These are phyloP conservation scores for Terana coerulea DNA, from an alignment of 768 basidiomycete species.

Conservation along the genomic window DNA sequence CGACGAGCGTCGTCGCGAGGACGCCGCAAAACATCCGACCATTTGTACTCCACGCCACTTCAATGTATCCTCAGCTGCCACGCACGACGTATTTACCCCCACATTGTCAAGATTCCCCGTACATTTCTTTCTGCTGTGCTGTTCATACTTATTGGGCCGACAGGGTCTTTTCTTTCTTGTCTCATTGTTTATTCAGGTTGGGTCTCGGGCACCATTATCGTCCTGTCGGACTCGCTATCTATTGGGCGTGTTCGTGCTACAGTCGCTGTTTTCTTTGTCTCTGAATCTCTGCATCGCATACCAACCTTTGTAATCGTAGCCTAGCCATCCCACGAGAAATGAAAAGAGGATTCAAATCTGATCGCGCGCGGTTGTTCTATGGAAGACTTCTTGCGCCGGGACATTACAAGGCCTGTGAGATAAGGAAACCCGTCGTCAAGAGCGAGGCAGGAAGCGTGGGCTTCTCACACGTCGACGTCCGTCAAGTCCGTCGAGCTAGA, in stretches of 20 bases:
- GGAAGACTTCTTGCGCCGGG: neutral
- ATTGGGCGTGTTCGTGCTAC: slow-evolving; percentile 9
- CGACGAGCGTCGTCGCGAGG: slow-evolving; percentile 10
- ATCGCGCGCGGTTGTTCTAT: neutral
- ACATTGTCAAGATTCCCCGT: neutral
- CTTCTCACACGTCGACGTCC: neutral
- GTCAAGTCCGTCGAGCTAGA: neutral
- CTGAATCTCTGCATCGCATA: slow-evolving; percentile 8
- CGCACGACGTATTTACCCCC: slow-evolving; percentile 15
- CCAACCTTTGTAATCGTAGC: slow-evolving; percentile 12
- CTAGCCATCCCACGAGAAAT: slow-evolving; percentile 2
- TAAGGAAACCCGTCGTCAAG: neutral
- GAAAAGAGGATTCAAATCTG: neutral
- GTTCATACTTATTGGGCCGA: slow-evolving; percentile 9
- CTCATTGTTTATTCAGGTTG: slow-evolving; percentile 13
- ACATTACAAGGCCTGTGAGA: neutral
- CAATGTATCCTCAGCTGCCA: slow-evolving; percentile 13
- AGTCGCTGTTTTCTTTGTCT: slow-evolving; percentile 1
- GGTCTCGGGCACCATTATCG: slow-evolving; percentile 5
- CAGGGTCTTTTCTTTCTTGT: slow-evolving; percentile 2
- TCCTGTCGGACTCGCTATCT: slow-evolving; percentile 14
- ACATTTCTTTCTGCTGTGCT: slow-evolving; percentile 2
- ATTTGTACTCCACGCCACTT: slow-evolving; percentile 8
- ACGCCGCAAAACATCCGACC: slow-evolving; percentile 10
- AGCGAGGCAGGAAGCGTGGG: no score